Evolutionary conservation across 1,139 yeast genomes (phyloP).

Genomic region (Pneumocystis jirovecii): DNA sequence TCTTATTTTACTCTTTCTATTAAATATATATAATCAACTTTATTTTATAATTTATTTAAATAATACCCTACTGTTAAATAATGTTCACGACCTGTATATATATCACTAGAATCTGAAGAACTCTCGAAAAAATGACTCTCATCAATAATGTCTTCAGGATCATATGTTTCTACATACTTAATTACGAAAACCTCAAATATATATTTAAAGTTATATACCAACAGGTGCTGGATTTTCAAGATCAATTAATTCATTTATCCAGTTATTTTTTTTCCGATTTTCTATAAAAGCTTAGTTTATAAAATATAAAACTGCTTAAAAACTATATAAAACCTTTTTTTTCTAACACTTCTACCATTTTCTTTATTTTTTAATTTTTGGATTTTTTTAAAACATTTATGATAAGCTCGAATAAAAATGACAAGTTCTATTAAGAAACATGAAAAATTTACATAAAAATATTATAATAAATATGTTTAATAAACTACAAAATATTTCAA

Average conservation of each 20-base stretch:
- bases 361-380: not conserved
- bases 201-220: not conserved
- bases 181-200: not conserved
- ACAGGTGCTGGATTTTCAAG: not conserved
- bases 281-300: not conserved
- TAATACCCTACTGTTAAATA: not conserved
- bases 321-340: not conserved
- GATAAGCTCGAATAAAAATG: not conserved
- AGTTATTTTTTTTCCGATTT: not conserved
- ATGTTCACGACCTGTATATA: not conserved
- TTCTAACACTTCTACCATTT: not conserved
- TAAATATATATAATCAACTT: not conserved
- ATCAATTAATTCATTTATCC: not conserved
- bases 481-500: not conserved
- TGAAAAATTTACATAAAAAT: no score
- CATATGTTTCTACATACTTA: not conserved
- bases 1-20: constrained; percentile 1
- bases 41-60: not conserved
- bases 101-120: not conserved
- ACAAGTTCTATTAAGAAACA: no score
- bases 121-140: not conserved
- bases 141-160: not conserved
- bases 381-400: not conserved
- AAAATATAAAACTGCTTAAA: not conserved
- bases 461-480: not conserved